Evolutionary conservation across 140 eudicot genomes (phyloP).

Genomic region (Artemisia princeps): DNA sequence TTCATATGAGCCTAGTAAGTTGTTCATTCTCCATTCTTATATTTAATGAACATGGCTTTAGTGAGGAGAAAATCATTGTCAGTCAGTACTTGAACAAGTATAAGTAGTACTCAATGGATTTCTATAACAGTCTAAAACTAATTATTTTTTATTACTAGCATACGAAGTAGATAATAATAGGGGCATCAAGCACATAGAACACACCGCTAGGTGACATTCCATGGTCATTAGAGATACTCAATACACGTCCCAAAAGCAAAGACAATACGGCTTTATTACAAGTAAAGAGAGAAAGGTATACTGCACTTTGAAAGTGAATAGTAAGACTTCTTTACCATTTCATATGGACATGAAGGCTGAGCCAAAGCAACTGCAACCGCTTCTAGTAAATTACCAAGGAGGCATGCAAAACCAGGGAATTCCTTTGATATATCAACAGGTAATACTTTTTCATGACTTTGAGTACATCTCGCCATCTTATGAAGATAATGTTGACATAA

Average conservation of each 20-base stretch:
- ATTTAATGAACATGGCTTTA: too few species aligned
- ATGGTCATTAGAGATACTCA: too few species aligned
- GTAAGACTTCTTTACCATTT: conserved; percentile 44
- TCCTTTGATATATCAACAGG: conserved; percentile 65
- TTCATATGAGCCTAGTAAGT: too few species aligned
- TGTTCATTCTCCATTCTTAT: too few species aligned
- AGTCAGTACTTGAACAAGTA: too few species aligned
- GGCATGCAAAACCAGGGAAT: conserved; percentile 86
- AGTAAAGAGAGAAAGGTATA: background rate
- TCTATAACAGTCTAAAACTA: too few species aligned
- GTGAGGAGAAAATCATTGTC: too few species aligned
- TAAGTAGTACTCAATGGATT: too few species aligned
- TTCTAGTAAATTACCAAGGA: conserved; percentile 80
- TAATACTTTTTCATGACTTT: conserved; percentile 45
- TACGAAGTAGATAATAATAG: too few species aligned
- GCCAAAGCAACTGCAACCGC: conserved; percentile 61
- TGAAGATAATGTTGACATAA: conserved; percentile 58
- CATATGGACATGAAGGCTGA: conserved; percentile 54
- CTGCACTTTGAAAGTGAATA: background rate
- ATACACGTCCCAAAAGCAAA: background rate
- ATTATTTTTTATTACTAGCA: too few species aligned
- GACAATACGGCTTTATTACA: background rate
- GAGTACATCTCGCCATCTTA: conserved; percentile 54
- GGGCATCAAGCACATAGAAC: too few species aligned
- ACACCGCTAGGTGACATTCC: too few species aligned